A percentile compares a stretch with the other conserved stretches of the same genome.
These are phyloP conservation scores for Myriosclerotinia curreyana DNA, from an alignment of 2,329 filamentous ascomycete species.

Conservation along the genomic window DNA sequence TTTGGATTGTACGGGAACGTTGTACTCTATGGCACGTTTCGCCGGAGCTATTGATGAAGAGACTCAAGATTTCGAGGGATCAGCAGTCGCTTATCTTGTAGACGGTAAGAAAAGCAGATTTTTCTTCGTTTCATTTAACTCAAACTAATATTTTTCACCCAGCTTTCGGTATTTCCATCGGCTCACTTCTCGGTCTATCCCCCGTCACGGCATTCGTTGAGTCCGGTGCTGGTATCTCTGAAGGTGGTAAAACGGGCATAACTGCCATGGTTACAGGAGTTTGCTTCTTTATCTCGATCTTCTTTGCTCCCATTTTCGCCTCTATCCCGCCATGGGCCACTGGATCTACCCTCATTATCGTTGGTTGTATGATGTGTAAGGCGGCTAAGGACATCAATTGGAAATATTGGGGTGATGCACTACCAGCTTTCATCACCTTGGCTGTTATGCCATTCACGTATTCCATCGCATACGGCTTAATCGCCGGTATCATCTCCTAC, in stretches of 20 bases:
- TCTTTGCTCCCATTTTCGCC: slow-evolving; percentile 88
- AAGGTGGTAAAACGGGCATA: slow-evolving; percentile 84
- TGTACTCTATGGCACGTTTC: slow-evolving; percentile 88
- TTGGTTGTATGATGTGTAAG: slow-evolving; percentile 80
- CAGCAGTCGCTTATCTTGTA: slow-evolving; percentile 77
- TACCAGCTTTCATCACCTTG: slow-evolving; percentile 82
- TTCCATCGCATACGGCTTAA: slow-evolving; percentile 82
- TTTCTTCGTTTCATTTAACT: background rate
- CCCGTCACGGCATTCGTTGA: slow-evolving; percentile 87
- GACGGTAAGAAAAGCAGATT: slow-evolving; percentile 46
- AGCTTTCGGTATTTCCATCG: slow-evolving; percentile 74
- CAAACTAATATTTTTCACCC: background rate
- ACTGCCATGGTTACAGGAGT: slow-evolving; percentile 75
- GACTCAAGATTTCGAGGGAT: slow-evolving; percentile 85
- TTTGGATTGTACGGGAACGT: slow-evolving; percentile 78
- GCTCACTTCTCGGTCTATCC: slow-evolving; percentile 71
- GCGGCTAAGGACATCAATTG: slow-evolving; percentile 83
- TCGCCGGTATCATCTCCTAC: slow-evolving; percentile 74
- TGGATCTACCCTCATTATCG: slow-evolving; percentile 78
- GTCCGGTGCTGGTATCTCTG: slow-evolving; percentile 84
- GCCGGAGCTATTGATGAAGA: slow-evolving; percentile 74
- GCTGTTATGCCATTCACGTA: slow-evolving; percentile 88
- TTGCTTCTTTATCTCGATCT: slow-evolving; percentile 82
- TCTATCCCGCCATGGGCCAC: slow-evolving; percentile 89
- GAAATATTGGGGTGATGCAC: slow-evolving; percentile 77